Evolutionary conservation across 352 stramenopile species (phyloP), one percentile per base, ranked within the genome.

Genomic region (Globisporangium mamillatum): DNA sequence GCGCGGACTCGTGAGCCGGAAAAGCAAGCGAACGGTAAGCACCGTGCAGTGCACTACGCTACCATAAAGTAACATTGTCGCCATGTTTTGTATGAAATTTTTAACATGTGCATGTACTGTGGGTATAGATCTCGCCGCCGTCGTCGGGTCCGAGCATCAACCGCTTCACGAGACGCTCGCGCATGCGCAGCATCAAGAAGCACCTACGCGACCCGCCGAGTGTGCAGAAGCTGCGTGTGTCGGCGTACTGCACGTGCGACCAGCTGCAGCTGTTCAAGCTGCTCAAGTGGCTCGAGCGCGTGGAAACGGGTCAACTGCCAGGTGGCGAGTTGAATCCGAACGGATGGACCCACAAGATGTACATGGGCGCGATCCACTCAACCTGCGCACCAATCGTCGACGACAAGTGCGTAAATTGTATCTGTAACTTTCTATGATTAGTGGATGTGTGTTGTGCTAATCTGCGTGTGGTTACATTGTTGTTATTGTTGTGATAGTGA

Each of bases 121-220:
- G 38, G 18, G 9, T 52, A 72, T 41, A 72, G 68, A 68, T 70
- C 65, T 71, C 66, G 32, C 69, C 80, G 55, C 77, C 75, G 0
- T 72, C 80, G 12, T 75, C 78, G 0, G 69, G 70, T 6, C 76
- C 76, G 2, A 79, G 75, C n/a, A 80, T 88, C 44, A 94, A 89
- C 64, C 82, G 87, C 57, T 92, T 84, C 38, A 94, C 87, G 58
- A 71, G 87, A 12, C 84, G 87, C 46, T 93, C 87, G 58, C 80
- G 87, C 50, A 93, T 95, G 85, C 78, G 87, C 56, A 93, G 78
- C 60, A 92, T 93, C 66, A 93, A 93, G 74, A 93, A 93, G 64
- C 82, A 91, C 58, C 60, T 93, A 69, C 73, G 85, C 20, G 83
- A 91, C 29, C 85, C 85, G 25, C 78, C 76, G 4, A 93, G 85